Evolutionary conservation across 768 basidiomycete genomes (phyloP).

Genomic region (Hydnomerulius pinastri): DNA sequence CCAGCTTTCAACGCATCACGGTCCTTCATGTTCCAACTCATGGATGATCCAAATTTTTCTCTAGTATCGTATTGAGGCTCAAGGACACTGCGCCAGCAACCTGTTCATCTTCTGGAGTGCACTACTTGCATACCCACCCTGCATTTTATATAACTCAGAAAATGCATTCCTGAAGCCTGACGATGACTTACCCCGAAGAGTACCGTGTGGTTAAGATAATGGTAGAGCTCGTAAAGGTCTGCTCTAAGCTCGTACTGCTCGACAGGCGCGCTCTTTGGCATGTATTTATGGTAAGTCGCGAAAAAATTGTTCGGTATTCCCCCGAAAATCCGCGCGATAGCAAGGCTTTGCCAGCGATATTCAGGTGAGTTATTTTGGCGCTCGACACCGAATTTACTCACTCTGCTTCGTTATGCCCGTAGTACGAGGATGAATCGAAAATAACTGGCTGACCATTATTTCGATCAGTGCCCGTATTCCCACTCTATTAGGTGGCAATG

Average conservation of each 20-base stretch:
- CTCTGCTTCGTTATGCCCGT: conserved; percentile 84
- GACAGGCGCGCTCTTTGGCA: conserved; percentile 64
- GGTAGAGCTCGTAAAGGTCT: conserved; percentile 78
- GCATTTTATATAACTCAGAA: neutral
- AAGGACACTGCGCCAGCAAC: conserved; percentile 40
- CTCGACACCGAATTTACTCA: conserved; percentile 37
- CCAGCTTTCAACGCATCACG: neutral
- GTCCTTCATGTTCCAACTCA: too few species aligned
- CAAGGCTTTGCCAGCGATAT: conserved; percentile 47
- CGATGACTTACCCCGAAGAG: conserved; percentile 68
- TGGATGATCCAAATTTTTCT: too few species aligned
- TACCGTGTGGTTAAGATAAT: conserved; percentile 81
- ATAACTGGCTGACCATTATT: conserved; percentile 61
- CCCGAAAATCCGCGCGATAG: conserved; percentile 79
- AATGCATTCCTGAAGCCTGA: neutral
- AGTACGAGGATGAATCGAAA: conserved; percentile 79
- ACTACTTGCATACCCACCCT: conserved; percentile 54
- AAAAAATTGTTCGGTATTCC: conserved; percentile 70
- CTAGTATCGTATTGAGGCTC: too few species aligned
- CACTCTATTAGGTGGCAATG: conserved; percentile 48
- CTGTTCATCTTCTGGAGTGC: conserved; percentile 50
- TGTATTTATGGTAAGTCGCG: conserved; percentile 59
- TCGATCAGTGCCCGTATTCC: conserved; percentile 66
- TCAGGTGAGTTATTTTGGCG: conserved; percentile 2
- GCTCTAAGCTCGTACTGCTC: conserved; percentile 63